These are phyloP conservation scores for Tephrocybe sp. DNA, from an alignment of 768 basidiomycete species.

Conservation along the genomic window DNA sequence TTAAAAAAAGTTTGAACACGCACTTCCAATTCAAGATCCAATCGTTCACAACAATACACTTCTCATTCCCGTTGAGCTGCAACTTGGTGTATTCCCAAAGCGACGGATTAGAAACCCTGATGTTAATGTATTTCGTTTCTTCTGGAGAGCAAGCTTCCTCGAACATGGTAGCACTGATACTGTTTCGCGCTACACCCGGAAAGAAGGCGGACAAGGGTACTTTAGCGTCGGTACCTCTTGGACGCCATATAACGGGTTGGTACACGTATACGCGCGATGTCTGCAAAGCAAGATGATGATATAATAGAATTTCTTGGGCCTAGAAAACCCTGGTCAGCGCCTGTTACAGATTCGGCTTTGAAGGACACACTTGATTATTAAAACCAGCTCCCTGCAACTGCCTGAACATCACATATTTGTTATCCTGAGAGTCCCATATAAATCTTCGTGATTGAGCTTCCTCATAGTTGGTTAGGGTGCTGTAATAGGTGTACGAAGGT, in stretches of 20 bases:
- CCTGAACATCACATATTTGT: conserved; percentile 40
- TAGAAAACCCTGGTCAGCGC: conserved; percentile 14
- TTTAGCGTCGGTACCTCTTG: conserved; percentile 35
- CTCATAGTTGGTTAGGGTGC: conserved; percentile 27
- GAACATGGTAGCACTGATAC: conserved; percentile 33
- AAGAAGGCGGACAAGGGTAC: conserved; percentile 45
- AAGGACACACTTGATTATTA: conserved; percentile 39
- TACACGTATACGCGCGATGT: conserved; percentile 40
- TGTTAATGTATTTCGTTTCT: conserved; percentile 31
- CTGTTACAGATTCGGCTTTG: background rate
- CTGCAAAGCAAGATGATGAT: conserved; percentile 41
- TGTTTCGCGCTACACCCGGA: conserved; percentile 33
- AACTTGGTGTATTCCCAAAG: conserved; percentile 37
- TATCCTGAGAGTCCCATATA: conserved; percentile 21
- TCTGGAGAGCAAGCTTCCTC: conserved; percentile 37
- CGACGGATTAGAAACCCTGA: conserved; percentile 21
- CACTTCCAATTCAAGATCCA: conserved; percentile 43
- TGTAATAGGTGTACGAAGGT: conserved; percentile 39
- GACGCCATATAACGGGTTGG: conserved; percentile 44
- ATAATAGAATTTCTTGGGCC: conserved; percentile 45
- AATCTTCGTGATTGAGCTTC: conserved; percentile 24
- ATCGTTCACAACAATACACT: conserved; percentile 42
- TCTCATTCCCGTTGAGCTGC: conserved; percentile 29
- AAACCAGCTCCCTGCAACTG: conserved; percentile 48
- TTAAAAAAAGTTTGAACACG: conserved; percentile 12